phyloP scores from a whole-genome alignment of 2,329 filamentous ascomycete species.

The Emergomyces orientalis region DNA sequence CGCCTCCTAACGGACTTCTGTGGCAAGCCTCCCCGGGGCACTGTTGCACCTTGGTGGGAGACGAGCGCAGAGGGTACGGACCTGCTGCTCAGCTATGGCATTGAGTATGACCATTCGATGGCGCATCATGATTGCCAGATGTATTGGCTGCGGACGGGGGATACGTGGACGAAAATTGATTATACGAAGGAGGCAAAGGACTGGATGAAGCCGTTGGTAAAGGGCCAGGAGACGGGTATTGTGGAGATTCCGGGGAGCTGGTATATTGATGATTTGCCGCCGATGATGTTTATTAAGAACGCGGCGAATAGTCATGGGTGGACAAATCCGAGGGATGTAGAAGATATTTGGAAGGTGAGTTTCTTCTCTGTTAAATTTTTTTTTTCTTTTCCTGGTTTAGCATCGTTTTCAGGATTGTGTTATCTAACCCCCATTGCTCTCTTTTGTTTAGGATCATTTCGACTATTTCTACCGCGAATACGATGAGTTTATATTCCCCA shows the following conservation, averaged over 20 bases:
- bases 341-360: constrained; percentile 47
- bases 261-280: constrained; percentile 38
- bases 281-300: constrained; percentile 41
- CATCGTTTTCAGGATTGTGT: neutral
- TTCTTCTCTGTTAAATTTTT: neutral
- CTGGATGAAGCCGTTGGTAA: constrained; percentile 44
- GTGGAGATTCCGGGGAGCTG: constrained; percentile 39
- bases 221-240: constrained; percentile 32
- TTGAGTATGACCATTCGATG: constrained; percentile 40
- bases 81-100: constrained; percentile 35
- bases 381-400: neutral
- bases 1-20: constrained; percentile 63
- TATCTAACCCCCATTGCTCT: neutral
- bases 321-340: constrained; percentile 49
- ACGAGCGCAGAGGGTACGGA: constrained; percentile 56
- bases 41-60: constrained; percentile 70
- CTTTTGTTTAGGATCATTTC: constrained; percentile 48
- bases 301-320: constrained; percentile 48
- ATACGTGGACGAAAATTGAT: constrained; percentile 39
- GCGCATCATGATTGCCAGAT: constrained; percentile 38
- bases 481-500: constrained; percentile 67
- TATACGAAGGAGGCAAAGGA: constrained; percentile 34
- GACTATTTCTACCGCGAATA: constrained; percentile 67
- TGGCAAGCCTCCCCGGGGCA: constrained; percentile 63
- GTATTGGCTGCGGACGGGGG: constrained; percentile 37